Evolutionary conservation across 176 grass and related monocot species (phyloP).

Genomic region (Typha latifolia): DNA sequence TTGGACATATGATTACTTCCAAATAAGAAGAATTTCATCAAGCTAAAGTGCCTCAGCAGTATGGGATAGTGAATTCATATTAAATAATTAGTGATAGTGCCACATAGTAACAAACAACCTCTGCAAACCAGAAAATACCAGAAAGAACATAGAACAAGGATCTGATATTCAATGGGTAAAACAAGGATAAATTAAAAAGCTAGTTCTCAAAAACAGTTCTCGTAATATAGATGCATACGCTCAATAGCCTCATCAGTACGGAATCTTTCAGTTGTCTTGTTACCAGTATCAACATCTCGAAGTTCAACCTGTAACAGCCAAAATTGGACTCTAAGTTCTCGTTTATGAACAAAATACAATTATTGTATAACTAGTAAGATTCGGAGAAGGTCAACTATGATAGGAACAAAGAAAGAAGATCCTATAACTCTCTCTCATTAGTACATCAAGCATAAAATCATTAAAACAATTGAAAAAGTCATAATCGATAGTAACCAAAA

Average conservation of each 20-base stretch:
- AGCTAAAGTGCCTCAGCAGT: no score
- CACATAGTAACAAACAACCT: no score
- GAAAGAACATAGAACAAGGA: neutral
- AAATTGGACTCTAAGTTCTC: conserved; percentile 5
- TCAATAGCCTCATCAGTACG: conserved; percentile 89
- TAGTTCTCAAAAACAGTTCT: neutral
- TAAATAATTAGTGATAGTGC: no score
- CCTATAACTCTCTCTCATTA: neutral
- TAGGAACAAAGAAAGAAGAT: neutral
- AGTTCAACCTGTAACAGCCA: conserved; percentile 59
- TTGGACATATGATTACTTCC: no score
- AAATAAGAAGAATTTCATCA: no score
- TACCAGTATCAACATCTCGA: conserved; percentile 90
- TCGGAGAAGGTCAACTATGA: neutral
- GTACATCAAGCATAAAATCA: neutral
- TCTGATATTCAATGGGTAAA: neutral
- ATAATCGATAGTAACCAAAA: no score
- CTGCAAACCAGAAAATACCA: neutral
- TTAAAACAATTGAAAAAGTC: no score
- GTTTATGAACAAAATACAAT: neutral
- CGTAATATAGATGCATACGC: conserved; percentile 36
- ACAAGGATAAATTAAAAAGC: neutral
- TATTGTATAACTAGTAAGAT: neutral
- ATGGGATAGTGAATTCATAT: no score
- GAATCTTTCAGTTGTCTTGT: conserved; percentile 90